Evolutionary conservation across 331 rosid genomes (phyloP).

Genomic region (Quercus lobata): DNA sequence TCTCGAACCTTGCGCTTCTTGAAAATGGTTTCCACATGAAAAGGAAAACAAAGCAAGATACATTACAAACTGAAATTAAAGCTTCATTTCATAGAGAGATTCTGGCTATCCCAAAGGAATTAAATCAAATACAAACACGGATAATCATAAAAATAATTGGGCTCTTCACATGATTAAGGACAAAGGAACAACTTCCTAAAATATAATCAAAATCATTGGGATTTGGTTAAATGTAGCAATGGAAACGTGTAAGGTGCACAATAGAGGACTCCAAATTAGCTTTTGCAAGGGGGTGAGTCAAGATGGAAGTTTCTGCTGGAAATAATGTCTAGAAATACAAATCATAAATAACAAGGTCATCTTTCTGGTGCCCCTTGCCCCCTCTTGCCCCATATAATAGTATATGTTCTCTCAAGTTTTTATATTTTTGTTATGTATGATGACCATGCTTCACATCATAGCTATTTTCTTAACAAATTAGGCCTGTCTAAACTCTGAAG

Average conservation of each 20-base stretch:
- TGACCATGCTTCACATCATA: background rate
- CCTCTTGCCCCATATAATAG: no score
- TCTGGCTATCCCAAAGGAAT: background rate
- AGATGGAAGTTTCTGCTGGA: background rate
- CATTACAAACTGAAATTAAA: background rate
- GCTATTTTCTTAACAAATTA: background rate
- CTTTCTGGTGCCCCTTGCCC: no score
- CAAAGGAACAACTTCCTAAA: no score
- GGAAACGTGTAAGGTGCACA: no score
- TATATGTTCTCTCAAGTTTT: background rate
- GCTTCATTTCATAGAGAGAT: background rate
- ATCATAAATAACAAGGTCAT: background rate
- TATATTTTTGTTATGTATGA: background rate
- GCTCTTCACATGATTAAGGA: background rate
- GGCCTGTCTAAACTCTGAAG: no score
- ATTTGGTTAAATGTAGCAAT: no score
- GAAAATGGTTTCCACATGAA: background rate
- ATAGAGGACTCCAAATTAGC: no score
- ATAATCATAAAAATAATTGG: background rate
- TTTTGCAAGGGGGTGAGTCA: no score
- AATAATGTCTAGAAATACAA: background rate
- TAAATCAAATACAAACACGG: background rate
- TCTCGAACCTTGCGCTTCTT: slow-evolving; percentile 69
- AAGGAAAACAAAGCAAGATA: background rate
- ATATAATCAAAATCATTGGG: no score